Base-by-base conservation (phyloP, 2,329 filamentous ascomycete species). In the Drechmeria coniospora region DNA sequence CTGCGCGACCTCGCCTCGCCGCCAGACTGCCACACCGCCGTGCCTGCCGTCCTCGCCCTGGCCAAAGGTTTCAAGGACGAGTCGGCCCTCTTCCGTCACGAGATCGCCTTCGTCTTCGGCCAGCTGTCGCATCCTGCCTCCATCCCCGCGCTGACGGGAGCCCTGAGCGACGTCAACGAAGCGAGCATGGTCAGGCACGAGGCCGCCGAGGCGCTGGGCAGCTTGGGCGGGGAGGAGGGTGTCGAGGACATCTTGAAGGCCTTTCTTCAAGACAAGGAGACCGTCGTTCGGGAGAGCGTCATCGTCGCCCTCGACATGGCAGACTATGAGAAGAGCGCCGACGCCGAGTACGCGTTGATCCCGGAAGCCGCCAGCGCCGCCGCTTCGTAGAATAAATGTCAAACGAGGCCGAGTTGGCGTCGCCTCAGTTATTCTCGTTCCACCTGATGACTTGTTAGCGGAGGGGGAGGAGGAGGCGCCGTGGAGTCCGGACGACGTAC, bases 241-340 rank as follows among this genome's bases (percentile, higher is more conserved):
- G 90, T 98, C 9, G 86, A 94, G 49, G 81, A 83, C 31, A 78
- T 74, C 4, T 51, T 98, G 46, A 82, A 72, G 55, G 67, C 63
- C 37, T 95, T 94, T 56, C 57, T 95, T 38, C 61, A 93, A 37
- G 92, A 98, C 51, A 74, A 83, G 35, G 87, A 95, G 54, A 74
- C 81, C 51, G 86, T 98, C 5, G 90, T 98, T 23, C 73, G 84
- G 33, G 90, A 98, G 49, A 95, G 87, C 53, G 76, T 93, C 21
- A 74, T 94, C 42, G 90, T 98, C 31, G 90, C 90, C 24, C 64
- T 98, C 39, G 90, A 98, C 53, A 98, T 98, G 83, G 90, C 86
- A 8, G 87, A 94, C 48, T 94, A 83, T 46, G 90, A 98, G 63
- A 83, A 80, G 61, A 80, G 74, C 41, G 80, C 81, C 23, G 74